Conservation (phyloP, 1,284 basidiomycete genomes). For the Ustilago esculenta region DNA sequence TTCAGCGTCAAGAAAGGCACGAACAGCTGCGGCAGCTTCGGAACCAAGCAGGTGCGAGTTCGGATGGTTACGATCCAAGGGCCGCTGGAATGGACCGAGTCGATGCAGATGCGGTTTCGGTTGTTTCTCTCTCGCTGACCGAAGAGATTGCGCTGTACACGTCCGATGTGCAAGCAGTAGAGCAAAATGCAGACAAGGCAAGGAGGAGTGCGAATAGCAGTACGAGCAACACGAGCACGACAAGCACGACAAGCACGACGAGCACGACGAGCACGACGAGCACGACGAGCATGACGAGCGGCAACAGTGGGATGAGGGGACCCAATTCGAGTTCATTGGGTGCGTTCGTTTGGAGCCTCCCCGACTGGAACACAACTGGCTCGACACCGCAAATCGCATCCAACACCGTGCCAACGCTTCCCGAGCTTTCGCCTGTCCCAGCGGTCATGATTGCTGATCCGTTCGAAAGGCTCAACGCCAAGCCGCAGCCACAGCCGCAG, state of each 20-base stretch:
- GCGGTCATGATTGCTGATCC: conserved; percentile 30
- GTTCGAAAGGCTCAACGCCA: not conserved
- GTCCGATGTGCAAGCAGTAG: conserved; percentile 13
- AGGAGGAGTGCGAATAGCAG: conserved; percentile 9
- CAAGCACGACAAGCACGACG: not conserved
- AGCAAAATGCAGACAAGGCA: conserved; percentile 2
- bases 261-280: not conserved
- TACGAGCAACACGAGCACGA: not conserved
- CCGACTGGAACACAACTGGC: conserved; percentile 8
- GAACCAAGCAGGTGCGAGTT: not conserved
- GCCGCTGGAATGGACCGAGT: conserved; percentile 2
- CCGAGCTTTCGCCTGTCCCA: conserved; percentile 19
- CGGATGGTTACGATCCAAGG: not conserved
- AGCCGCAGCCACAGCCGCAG: not conserved
- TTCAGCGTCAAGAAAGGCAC: not conserved
- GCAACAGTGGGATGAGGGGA: too few relatives aligned
- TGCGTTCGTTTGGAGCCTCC: conserved; percentile 22
- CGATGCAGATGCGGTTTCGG: conserved; percentile 4
- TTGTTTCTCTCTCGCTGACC: conserved; percentile 28
- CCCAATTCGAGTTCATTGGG: too few relatives aligned
- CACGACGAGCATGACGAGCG: too few relatives aligned
- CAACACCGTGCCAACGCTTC: too few relatives aligned
- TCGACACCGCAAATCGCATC: too few relatives aligned
- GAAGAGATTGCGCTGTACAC: conserved; percentile 45
- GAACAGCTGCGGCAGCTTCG: not conserved